phyloP scores from a whole-genome alignment of 2,329 filamentous ascomycete genomes.

The Trichoderma cornu-damae region DNA sequence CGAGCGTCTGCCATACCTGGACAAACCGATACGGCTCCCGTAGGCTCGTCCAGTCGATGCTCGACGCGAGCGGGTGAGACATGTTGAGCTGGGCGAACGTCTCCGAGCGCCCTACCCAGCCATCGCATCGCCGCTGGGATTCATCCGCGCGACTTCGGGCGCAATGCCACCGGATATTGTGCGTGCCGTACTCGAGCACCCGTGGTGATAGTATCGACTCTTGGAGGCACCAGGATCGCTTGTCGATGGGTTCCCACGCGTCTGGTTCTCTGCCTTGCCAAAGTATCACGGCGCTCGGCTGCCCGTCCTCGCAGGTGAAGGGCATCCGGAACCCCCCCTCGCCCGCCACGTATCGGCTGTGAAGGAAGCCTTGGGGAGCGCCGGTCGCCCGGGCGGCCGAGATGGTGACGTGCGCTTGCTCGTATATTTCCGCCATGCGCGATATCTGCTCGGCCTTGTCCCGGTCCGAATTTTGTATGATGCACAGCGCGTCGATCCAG shows the following conservation, averaged over 20 bases:
- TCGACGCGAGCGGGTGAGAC: constrained; percentile 1
- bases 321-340: not conserved
- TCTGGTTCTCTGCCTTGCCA: constrained; percentile 1
- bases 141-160: constrained; percentile 1
- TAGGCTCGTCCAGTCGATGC: not conserved
- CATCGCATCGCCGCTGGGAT: not conserved
- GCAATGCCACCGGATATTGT: constrained; percentile 1
- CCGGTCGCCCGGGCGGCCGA: not conserved
- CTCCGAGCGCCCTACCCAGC: constrained; percentile 1
- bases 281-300: not conserved
- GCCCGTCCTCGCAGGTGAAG: not conserved
- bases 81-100: constrained; percentile 1
- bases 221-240: constrained; percentile 8
- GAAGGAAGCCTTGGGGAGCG: not conserved
- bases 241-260: constrained; percentile 6
- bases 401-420: not conserved
- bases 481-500: constrained; percentile 4
- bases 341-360: not conserved
- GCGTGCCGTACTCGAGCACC: constrained; percentile 1
- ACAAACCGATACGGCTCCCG: not conserved
- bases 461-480: constrained; percentile 7
- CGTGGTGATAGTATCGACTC: constrained; percentile 7
- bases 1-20: constrained; percentile 7
- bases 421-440: not conserved
- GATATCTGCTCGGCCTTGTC: constrained; percentile 10